Evolutionary conservation across 148 eudicot species (phyloP).

Genomic region (Gaultheria prostrata): DNA sequence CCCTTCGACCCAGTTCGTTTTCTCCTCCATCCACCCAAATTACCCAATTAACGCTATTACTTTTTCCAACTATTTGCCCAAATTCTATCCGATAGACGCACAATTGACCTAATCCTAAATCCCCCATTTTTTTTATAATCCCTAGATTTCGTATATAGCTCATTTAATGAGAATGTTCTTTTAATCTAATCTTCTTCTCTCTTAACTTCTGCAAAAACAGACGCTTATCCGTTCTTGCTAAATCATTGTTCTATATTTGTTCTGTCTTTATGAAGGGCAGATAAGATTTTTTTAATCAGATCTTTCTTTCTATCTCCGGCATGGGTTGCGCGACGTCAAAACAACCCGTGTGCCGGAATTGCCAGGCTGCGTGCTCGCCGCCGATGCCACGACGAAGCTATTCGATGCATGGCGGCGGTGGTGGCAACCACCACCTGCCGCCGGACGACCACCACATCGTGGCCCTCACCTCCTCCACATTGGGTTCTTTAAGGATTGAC

Average conservation of each 20-base stretch:
- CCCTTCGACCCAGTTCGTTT: not conserved
- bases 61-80: not conserved
- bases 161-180: slow-evolving; percentile 28
- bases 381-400: slow-evolving; percentile 64
- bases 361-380: slow-evolving; percentile 47
- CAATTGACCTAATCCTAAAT: not conserved
- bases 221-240: not conserved
- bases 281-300: not conserved
- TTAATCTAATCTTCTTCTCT: slow-evolving; percentile 8
- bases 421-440: slow-evolving; percentile 41
- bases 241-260: not conserved
- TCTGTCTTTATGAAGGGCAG: not conserved
- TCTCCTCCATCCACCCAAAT: slow-evolving; percentile 4
- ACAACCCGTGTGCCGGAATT: slow-evolving; percentile 49
- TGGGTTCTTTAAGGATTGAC: slow-evolving; percentile 65
- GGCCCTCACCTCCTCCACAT: slow-evolving; percentile 72
- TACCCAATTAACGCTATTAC: not conserved
- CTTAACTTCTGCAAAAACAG: not conserved
- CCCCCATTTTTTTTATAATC: not conserved
- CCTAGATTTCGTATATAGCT: slow-evolving; percentile 13
- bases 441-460: slow-evolving; percentile 31
- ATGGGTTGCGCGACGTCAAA: slow-evolving; percentile 87
- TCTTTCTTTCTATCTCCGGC: not conserved
- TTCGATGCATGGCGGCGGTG: slow-evolving; percentile 47
- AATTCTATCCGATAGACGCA: not conserved